Base-by-base conservation (phyloP, 139 green algal species). In the Eudorina sp. region DNA sequence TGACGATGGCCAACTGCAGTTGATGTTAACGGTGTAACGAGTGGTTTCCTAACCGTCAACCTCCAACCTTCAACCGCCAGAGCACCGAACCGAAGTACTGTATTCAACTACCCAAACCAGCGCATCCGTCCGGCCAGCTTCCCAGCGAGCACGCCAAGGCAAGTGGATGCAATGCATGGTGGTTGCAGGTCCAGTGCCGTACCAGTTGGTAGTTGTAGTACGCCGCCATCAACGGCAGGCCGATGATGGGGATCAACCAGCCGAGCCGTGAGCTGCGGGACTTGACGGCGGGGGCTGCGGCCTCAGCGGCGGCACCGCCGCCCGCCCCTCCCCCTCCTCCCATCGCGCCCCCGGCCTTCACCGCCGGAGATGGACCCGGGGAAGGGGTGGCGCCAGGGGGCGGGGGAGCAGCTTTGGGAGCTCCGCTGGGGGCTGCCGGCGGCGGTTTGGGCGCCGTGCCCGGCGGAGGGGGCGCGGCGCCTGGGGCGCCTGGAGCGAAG, bases 161-260 rank as follows among this genome's bases (percentile, higher is more conserved):
- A n/a, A n/a, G n/a, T n/a, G n/a, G n/a, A n/a, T n/a, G n/a, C n/a
- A n/a, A n/a, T n/a, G n/a, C n/a, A n/a, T n/a, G n/a, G n/a, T n/a
- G n/a, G n/a, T n/a, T n/a, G n/a, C n/a, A n/a, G n/a, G n/a, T n/a
- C n/a, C n/a, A n/a, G n/a, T n/a, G 43, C 3, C 75, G 31, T 40
- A 86, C 80, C 80, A 51, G 43, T 36, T 76, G 80, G 4, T 34
- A 86, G 51, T 77, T 40, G 58, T 86, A 86, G 29, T 14, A 38
- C 5, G 29, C 60, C 0, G 38, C 40, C n/a, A 76, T 53, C 7
- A 62, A 36, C 14, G 80, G 60, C 27, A 76, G 31, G 7, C 80
- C 80, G 4, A 86, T 46, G 36, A 86, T 25, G 3, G 80, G 80
- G 8, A 86, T 64, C 2, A 9, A 1, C 80, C 80, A 86, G n/a